Conservation (phyloP, 1,284 basidiomycete species). For the Trichosporon coremiiforme region DNA sequence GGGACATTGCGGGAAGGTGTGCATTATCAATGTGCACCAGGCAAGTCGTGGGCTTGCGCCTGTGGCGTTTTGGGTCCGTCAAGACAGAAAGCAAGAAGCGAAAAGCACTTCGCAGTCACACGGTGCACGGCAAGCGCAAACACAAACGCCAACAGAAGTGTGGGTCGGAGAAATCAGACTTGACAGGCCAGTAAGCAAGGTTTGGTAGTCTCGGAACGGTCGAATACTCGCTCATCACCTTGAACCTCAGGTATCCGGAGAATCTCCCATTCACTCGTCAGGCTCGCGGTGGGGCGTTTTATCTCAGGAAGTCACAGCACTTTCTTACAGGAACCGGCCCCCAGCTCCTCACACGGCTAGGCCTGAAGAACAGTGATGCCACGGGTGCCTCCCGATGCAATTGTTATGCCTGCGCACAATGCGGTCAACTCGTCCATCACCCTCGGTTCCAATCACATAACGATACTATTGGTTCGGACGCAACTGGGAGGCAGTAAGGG, state of each 20-base stretch:
- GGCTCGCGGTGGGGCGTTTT: neutral
- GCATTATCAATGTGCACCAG: neutral
- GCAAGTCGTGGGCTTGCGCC: neutral
- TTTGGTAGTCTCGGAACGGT: neutral
- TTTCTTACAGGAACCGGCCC: constrained; percentile 15
- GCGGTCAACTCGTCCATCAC: neutral
- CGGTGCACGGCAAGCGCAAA: neutral
- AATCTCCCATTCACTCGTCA: constrained; percentile 10
- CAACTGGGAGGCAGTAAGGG: neutral
- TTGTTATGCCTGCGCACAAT: neutral
- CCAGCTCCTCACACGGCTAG: neutral
- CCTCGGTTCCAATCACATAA: neutral
- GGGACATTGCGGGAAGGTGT: neutral
- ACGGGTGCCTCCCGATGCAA: constrained; percentile 3
- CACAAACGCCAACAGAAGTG: neutral
- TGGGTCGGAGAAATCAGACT: constrained; percentile 11
- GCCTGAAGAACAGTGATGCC: neutral
- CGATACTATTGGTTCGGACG: constrained; percentile 6
- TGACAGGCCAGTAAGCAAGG: neutral
- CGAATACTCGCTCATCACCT: neutral
- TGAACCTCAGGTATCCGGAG: neutral
- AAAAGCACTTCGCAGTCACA: neutral
- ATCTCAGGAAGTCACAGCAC: neutral
- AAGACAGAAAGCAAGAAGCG: neutral
- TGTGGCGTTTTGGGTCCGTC: neutral